phyloP scores from a whole-genome alignment of 768 basidiomycete species.

The Boletales sp. region DNA sequence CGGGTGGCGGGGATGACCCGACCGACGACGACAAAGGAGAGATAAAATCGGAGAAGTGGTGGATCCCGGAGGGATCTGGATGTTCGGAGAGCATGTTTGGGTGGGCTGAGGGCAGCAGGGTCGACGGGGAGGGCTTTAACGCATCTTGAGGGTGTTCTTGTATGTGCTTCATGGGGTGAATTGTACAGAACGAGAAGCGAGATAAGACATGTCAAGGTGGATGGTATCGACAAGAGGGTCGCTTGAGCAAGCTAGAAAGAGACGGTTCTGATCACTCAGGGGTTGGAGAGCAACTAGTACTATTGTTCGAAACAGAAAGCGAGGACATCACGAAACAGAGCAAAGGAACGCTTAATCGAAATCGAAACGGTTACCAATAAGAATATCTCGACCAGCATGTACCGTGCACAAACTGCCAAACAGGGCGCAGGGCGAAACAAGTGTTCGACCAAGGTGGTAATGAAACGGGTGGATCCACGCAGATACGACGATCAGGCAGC shows the following conservation, averaged over 20 bases:
- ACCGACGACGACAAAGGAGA: too few relatives aligned
- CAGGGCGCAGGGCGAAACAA: constrained; percentile 12
- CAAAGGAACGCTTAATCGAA: constrained; percentile 11
- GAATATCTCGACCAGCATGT: constrained; percentile 19
- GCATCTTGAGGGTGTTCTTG: constrained; percentile 6
- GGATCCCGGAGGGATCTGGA: constrained; percentile 4
- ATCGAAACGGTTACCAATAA: constrained; percentile 31
- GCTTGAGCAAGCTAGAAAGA: constrained; percentile 27
- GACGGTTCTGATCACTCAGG: constrained; percentile 17
- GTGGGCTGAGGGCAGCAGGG: constrained; percentile 9
- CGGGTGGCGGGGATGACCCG: too few relatives aligned
- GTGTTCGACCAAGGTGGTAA: background rate
- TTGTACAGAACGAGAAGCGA: constrained; percentile 18
- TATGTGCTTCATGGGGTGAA: constrained; percentile 37
- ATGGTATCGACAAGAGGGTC: constrained; percentile 6
- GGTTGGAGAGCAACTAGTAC: background rate
- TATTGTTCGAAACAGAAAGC: too few relatives aligned
- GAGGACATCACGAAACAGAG: constrained; percentile 1
- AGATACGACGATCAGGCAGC: constrained; percentile 18
- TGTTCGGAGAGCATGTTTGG: constrained; percentile 14
- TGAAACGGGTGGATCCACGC: constrained; percentile 5
- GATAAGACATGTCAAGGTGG: constrained; percentile 5
- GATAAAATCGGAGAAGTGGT: background rate
- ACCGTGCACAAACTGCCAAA: constrained; percentile 16
- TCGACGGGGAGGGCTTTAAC: constrained; percentile 9